Base-by-base conservation (phyloP, 345 rosid species). In the Corymbia maculata region DNA sequence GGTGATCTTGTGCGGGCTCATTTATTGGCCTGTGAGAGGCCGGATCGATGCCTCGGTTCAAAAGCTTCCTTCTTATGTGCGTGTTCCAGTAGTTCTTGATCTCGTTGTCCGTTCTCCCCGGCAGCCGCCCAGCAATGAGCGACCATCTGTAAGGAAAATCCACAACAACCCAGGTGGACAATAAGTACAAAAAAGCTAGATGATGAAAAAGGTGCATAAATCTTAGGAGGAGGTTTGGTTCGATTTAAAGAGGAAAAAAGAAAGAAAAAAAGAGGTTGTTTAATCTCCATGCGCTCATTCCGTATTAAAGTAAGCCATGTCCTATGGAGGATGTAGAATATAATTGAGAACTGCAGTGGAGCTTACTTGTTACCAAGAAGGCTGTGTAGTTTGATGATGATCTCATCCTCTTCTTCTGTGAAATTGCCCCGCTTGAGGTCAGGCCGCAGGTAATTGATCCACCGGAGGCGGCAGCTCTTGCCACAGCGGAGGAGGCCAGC, bases 401-500 rank as follows among this genome's bases (percentile, higher is more conserved):
- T 92, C 85, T 95, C 97, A 66, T 95, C 97, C 92, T 95, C 97
- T 88, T 93, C 95, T 17, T 93, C 95, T 85, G 96, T 93, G 89
- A 95, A 95, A 87, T 95, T 95, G 3, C 97, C 97, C 45, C 97
- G 93, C 87, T 95, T 95, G 52, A 95, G 95, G 92, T 95, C 97
- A 36, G 97, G 97, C 82, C 97, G 92, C 44, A 95, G 87, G 53
- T 95, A 95, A 61, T 95, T 95, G 92, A 95, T 95, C 97, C 97
- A 95, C 9, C 97, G 96, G 79, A 95, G 96, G 9, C 97, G 91
- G 86, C 97, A 95, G 86, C 96, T 94, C 87, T 95, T 95, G 9
- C 97, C 97, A 59, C 97, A 95, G 2, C 96, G 92, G 36, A 94
- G 96, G 86, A 95, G 96, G n/a, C 97, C 97, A 7, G 97, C 97